Evolutionary conservation across 768 basidiomycete genomes (phyloP).

Genomic region (Hebeloma cylindrosporum): DNA sequence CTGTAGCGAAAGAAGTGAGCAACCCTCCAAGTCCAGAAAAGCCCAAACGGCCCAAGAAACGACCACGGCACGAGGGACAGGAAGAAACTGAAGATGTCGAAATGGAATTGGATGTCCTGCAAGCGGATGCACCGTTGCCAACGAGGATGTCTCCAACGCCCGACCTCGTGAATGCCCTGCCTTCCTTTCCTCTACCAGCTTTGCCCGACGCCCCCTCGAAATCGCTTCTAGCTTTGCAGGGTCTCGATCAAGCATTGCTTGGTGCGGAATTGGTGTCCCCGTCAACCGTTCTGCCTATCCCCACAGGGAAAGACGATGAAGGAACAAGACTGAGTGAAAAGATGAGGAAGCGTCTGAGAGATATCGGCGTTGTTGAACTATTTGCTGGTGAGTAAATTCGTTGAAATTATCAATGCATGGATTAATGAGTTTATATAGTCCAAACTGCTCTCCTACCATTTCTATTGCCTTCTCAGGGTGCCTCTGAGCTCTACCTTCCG

Average conservation of each 20-base stretch:
- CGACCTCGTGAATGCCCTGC: slow-evolving; percentile 41
- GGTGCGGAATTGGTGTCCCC: slow-evolving; percentile 72
- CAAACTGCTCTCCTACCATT: slow-evolving; percentile 88
- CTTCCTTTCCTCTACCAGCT: slow-evolving; percentile 67
- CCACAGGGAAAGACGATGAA: slow-evolving; percentile 38
- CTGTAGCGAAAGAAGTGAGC: background rate
- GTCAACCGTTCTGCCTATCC: slow-evolving; percentile 43
- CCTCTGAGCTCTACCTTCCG: slow-evolving; percentile 59
- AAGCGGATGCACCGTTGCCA: background rate
- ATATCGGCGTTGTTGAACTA: slow-evolving; percentile 80
- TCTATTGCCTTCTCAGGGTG: slow-evolving; percentile 51
- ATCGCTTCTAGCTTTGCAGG: slow-evolving; percentile 70
- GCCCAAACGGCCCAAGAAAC: slow-evolving; percentile 12
- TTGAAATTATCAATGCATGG: slow-evolving; percentile 1
- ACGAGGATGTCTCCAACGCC: slow-evolving; percentile 6
- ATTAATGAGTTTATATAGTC: slow-evolving; percentile 45
- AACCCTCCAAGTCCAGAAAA: slow-evolving; percentile 1
- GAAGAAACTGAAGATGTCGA: slow-evolving; percentile 8
- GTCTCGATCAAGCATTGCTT: slow-evolving; percentile 71
- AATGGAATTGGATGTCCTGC: slow-evolving; percentile 9
- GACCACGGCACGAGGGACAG: slow-evolving; percentile 6
- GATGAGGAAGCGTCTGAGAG: slow-evolving; percentile 61
- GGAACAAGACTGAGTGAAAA: slow-evolving; percentile 54
- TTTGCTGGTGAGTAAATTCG: slow-evolving; percentile 71
- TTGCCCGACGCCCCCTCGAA: slow-evolving; percentile 71